phyloP scores from a whole-genome alignment of 306 rosid genomes.

The Begonia masoniana region DNA sequence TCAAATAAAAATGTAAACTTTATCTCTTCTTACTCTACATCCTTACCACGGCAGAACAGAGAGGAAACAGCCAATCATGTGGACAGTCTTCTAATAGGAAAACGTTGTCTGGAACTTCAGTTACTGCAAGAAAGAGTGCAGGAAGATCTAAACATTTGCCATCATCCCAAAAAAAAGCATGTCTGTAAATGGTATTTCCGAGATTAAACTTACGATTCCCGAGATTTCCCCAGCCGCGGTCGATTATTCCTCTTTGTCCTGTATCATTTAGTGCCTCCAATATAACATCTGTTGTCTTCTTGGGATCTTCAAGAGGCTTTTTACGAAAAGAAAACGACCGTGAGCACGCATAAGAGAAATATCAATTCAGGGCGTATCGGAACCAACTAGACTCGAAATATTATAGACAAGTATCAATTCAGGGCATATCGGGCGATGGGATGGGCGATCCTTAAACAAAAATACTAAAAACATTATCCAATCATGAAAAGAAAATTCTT shows the following conservation, averaged over 20 bases:
- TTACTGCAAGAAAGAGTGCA: slow-evolving; percentile 39
- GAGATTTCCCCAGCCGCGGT: slow-evolving; percentile 91
- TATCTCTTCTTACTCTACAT: no score
- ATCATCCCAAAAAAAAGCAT: slow-evolving; percentile 3
- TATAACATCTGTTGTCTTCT: slow-evolving; percentile 48
- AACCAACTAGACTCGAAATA: no score
- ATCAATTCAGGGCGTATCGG: no score
- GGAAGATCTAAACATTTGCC: slow-evolving; percentile 6
- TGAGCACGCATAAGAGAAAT: no score
- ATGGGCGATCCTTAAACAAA: no score
- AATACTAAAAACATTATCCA: no score
- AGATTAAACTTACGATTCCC: slow-evolving; percentile 52
- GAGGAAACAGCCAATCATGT: slow-evolving; percentile 97
- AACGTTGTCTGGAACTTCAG: slow-evolving; percentile 47
- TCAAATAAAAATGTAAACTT: background rate
- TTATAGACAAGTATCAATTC: no score
- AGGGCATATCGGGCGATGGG: no score
- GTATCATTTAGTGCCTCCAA: slow-evolving; percentile 76
- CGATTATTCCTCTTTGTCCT: slow-evolving; percentile 79
- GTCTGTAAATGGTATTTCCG: no score
- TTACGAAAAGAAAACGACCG: slow-evolving; percentile 7
- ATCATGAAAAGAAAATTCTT: background rate
- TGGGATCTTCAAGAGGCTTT: slow-evolving; percentile 87
- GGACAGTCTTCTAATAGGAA: slow-evolving; percentile 87
- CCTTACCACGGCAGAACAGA: slow-evolving; percentile 93